Percentiles rank a stretch among this genome's conserved stretches.
phyloP scores from a whole-genome alignment of 129 eudicot genomes.

The Ambrosia trifida region DNA sequence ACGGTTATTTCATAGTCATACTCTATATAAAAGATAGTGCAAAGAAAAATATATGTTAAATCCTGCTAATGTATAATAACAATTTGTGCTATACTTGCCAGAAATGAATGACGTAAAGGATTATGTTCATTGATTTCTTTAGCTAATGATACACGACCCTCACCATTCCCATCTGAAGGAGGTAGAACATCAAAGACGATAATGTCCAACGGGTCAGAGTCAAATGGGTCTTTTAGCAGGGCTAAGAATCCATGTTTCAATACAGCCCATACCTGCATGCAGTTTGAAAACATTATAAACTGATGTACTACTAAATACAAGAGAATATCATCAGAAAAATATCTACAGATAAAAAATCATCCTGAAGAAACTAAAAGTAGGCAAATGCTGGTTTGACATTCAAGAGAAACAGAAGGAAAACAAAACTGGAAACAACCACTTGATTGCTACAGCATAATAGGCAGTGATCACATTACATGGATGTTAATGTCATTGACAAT shows the following conservation, averaged over 20 bases:
- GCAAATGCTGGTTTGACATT: neutral
- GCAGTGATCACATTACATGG: conserved; percentile 4
- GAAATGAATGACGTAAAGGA: conserved; percentile 90
- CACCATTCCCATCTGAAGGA: conserved; percentile 84
- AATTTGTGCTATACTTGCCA: conserved; percentile 45
- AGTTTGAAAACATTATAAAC: conserved; percentile 16
- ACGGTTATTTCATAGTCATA: conserved; percentile 25
- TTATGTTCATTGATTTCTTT: conserved; percentile 80
- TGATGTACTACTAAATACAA: neutral
- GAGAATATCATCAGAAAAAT: too few relatives aligned
- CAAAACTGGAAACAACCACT: conserved; percentile 1
- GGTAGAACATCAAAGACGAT: conserved; percentile 94
- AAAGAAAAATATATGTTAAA: neutral
- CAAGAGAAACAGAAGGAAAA: neutral
- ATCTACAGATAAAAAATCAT: neutral
- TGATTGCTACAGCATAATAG: neutral
- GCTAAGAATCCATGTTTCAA: conserved; percentile 97
- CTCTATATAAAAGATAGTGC: neutral
- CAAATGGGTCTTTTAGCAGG: conserved; percentile 86
- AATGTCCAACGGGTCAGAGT: conserved; percentile 80
- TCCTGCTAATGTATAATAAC: neutral
- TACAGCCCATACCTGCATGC: conserved; percentile 93
- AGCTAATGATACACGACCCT: conserved; percentile 79
- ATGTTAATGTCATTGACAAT: neutral
- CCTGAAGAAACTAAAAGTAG: conserved; percentile 5